phyloP scores from a whole-genome alignment of 139 green algal genomes.

The Edaphochlamys debaryana region DNA sequence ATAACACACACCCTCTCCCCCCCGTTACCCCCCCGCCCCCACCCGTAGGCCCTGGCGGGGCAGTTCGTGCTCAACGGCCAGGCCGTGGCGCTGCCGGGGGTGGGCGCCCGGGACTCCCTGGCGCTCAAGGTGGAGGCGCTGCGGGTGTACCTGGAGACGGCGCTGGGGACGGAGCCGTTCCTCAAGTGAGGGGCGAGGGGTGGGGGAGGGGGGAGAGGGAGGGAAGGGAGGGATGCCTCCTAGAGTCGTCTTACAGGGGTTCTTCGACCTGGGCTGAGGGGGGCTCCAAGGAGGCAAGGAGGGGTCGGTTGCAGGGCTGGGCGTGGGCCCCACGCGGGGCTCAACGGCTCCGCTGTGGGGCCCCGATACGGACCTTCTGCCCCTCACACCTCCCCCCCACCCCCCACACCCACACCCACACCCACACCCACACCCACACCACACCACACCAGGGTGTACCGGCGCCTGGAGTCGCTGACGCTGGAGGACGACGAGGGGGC shows the following conservation, averaged over 20 bases:
- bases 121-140: constrained; percentile 68
- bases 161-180: constrained; percentile 64
- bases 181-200: constrained; percentile 54
- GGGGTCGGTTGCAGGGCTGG: no score
- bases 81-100: constrained; percentile 54
- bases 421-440: no score
- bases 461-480: constrained; percentile 63
- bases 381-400: no score
- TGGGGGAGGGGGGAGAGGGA: neutral
- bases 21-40: no score
- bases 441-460: constrained; percentile 75
- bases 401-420: no score
- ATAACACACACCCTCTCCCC: no score
- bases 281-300: no score
- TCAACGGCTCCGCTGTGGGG: no score
- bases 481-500: constrained; percentile 62
- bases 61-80: constrained; percentile 69
- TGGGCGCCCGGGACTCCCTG: constrained; percentile 53
- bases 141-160: constrained; percentile 61
- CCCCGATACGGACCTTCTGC: no score
- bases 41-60: constrained; percentile 55
- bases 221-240: neutral
- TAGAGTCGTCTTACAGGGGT: no score
- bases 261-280: no score
- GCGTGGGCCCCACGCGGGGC: no score